These are phyloP conservation scores for Kockiozyma suomiensis DNA, from an alignment of 805 yeast genomes.

Conservation along the genomic window DNA sequence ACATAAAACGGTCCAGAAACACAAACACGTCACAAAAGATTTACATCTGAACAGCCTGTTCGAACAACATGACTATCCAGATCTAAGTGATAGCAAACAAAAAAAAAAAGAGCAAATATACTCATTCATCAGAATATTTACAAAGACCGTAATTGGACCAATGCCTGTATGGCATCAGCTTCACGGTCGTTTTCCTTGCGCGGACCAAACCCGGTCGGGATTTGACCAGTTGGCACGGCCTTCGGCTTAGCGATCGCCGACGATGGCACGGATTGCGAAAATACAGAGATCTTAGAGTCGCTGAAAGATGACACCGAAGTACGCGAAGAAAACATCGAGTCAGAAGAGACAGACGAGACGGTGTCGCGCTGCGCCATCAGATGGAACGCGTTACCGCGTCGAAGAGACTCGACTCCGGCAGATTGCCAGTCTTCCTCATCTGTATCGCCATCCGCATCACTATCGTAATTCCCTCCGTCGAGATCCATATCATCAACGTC, in stretches of 20 bases:
- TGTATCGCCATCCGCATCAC: slow-evolving; percentile 57
- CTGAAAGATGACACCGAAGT: slow-evolving; percentile 23
- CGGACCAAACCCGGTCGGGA: neutral
- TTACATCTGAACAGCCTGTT: neutral
- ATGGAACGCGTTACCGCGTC: slow-evolving; percentile 39
- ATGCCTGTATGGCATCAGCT: slow-evolving; percentile 34
- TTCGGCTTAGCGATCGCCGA: slow-evolving; percentile 2
- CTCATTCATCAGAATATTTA: slow-evolving; percentile 18
- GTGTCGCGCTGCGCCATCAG: slow-evolving; percentile 10
- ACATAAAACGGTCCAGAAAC: neutral
- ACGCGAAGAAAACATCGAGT: slow-evolving; percentile 19
- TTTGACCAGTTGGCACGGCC: neutral
- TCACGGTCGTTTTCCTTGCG: slow-evolving; percentile 19
- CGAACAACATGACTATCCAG: neutral
- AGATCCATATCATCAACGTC: slow-evolving; percentile 19
- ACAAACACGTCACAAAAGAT: neutral
- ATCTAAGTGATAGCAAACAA: neutral
- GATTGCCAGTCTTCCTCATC: slow-evolving; percentile 98
- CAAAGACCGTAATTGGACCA: slow-evolving; percentile 35
- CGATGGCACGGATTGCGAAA: slow-evolving; percentile 22
- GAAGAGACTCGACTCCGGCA: slow-evolving; percentile 75
- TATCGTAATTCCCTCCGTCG: slow-evolving; percentile 16
- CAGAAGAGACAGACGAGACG: slow-evolving; percentile 23
- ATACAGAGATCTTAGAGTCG: slow-evolving; percentile 6
- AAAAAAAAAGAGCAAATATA: neutral